phyloP scores from a whole-genome alignment of 1,284 basidiomycete species.

The Trametes pubescens region DNA sequence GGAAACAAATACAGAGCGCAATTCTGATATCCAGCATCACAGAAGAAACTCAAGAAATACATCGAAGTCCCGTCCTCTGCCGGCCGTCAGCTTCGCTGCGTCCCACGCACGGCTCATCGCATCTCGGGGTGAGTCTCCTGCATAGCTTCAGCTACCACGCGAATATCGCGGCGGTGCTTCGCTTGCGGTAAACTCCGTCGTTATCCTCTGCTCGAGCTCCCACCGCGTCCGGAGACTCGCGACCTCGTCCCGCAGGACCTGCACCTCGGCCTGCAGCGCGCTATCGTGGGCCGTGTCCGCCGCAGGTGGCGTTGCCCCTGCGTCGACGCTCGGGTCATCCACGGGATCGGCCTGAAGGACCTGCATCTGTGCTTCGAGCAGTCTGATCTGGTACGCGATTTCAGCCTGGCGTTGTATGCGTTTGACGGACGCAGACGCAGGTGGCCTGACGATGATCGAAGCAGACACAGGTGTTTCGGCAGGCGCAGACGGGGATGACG shows the following conservation, averaged over 20 bases:
- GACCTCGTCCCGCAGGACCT: constrained; percentile 9
- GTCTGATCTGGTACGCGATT: constrained; percentile 15
- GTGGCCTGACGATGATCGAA: neutral
- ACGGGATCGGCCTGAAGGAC: neutral
- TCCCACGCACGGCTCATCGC: neutral
- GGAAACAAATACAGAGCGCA: neutral
- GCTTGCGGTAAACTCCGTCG: neutral
- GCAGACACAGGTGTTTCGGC: neutral
- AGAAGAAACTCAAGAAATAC: neutral
- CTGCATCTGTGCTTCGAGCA: constrained; percentile 14
- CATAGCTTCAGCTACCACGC: neutral
- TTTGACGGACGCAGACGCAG: neutral
- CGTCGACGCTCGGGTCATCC: neutral
- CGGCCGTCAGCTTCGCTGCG: neutral
- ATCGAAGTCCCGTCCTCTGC: neutral
- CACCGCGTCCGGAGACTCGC: constrained; percentile 10
- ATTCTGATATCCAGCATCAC: constrained; percentile 1
- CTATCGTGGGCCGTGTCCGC: neutral
- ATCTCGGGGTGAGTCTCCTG: neutral
- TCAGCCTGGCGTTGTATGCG: constrained; percentile 11
- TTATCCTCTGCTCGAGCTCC: constrained; percentile 3
- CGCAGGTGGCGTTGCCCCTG: neutral
- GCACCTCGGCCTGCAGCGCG: constrained; percentile 10
- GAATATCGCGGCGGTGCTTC: constrained; percentile 9
- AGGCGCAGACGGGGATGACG: neutral